A percentile compares a stretch with the other conserved stretches of the same genome.
phyloP scores from a whole-genome alignment of 352 stramenopile genomes.

The Pythium chondricola region DNA sequence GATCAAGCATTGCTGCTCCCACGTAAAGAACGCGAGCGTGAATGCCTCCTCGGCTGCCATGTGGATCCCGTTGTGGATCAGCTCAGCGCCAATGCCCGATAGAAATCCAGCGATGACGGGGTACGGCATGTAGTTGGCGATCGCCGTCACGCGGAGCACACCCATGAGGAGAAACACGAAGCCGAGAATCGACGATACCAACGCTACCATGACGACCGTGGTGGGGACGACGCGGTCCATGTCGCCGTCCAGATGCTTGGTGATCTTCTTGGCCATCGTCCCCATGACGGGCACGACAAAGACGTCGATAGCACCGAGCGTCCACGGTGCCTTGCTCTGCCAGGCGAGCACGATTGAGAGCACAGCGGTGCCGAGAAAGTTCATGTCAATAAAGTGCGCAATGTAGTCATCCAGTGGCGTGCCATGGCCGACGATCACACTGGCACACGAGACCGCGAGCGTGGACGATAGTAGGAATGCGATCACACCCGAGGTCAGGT shows the following conservation, averaged over 20 bases:
- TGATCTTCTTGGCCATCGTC: slow-evolving; percentile 70
- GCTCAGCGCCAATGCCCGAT: slow-evolving; percentile 65
- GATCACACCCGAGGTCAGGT: slow-evolving; percentile 68
- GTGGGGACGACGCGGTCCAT: slow-evolving; percentile 60
- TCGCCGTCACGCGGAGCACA: slow-evolving; percentile 59
- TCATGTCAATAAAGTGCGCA: slow-evolving; percentile 81
- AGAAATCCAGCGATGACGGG: slow-evolving; percentile 79
- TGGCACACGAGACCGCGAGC: slow-evolving; percentile 71
- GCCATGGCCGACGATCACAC: slow-evolving; percentile 64
- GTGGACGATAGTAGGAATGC: slow-evolving; percentile 76
- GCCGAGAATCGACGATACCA: slow-evolving; percentile 59
- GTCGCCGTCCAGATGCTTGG: slow-evolving; percentile 44
- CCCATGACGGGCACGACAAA: slow-evolving; percentile 75
- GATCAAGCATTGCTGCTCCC: slow-evolving; percentile 45
- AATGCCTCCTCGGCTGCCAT: slow-evolving; percentile 61
- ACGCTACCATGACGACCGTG: slow-evolving; percentile 61
- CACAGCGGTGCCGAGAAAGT: slow-evolving; percentile 63
- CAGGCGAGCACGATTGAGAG: slow-evolving; percentile 67
- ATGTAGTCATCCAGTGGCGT: slow-evolving; percentile 54
- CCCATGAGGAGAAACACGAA: slow-evolving; percentile 67
- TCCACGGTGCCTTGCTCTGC: slow-evolving; percentile 70
- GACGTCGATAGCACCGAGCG: slow-evolving; percentile 69
- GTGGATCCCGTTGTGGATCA: slow-evolving; percentile 78
- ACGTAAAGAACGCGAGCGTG: slow-evolving; percentile 45
- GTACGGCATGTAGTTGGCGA: slow-evolving; percentile 83